Evolutionary conservation across 257 asterid genomes (phyloP).

Genomic region (Lycium ferocissimum): DNA sequence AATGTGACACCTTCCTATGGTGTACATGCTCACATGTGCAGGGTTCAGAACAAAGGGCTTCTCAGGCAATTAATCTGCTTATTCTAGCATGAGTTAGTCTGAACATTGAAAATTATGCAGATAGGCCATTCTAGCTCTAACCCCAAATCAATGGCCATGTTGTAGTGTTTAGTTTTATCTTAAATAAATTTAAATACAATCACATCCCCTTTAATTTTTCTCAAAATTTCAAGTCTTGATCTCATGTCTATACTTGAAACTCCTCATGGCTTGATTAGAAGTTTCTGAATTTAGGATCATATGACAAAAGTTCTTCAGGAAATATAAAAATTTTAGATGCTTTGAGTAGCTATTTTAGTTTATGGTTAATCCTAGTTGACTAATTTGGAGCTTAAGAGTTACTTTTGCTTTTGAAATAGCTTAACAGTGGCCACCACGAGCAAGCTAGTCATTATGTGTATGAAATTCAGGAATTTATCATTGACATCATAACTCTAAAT

Average conservation of each 20-base stretch:
- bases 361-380: too few relatives aligned
- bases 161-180: too few relatives aligned
- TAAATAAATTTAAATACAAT: not conserved
- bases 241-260: not conserved
- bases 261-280: not conserved
- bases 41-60: too few relatives aligned
- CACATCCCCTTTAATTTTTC: not conserved
- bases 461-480: not conserved
- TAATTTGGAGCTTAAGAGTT: too few relatives aligned
- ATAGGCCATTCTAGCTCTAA: not conserved
- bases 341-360: too few relatives aligned
- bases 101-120: too few relatives aligned
- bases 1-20: too few relatives aligned
- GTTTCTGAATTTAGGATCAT: not conserved
- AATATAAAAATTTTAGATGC: too few relatives aligned
- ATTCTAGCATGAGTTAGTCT: too few relatives aligned
- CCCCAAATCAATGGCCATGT: not conserved
- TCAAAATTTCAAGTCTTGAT: not conserved
- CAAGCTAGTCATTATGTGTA: not conserved
- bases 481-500: not conserved
- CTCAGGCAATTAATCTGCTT: too few relatives aligned
- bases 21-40: too few relatives aligned
- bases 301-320: not conserved
- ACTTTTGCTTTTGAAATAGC: too few relatives aligned
- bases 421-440: not conserved